phyloP scores from a whole-genome alignment of 306 rosid genomes.

The Geum urbanum region DNA sequence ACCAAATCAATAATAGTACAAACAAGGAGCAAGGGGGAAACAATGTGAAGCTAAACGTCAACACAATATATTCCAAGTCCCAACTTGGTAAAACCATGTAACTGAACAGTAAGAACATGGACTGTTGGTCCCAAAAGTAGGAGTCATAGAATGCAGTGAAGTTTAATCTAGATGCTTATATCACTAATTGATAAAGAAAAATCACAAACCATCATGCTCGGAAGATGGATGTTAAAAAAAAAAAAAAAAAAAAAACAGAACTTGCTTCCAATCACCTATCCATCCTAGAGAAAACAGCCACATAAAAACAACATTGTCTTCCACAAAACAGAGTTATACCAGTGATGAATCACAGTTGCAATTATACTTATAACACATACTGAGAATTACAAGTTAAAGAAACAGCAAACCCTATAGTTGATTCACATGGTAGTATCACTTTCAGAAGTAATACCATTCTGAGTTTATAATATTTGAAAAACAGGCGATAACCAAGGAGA shows the following conservation, averaged over 20 bases:
- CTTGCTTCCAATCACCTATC: too few species aligned
- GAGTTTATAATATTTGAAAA: neutral
- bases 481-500: neutral
- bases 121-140: neutral
- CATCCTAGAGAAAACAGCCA: neutral
- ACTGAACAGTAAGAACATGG: neutral
- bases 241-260: neutral
- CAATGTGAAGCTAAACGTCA: neutral
- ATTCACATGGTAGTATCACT: neutral
- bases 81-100: neutral
- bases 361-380: neutral
- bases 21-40: neutral
- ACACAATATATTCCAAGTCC: neutral
- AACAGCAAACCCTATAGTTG: neutral
- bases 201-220: neutral
- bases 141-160: neutral
- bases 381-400: neutral
- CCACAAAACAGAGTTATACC: neutral
- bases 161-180: neutral
- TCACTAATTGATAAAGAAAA: neutral
- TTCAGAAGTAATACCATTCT: neutral
- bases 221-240: neutral
- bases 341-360: neutral
- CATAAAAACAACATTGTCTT: neutral
- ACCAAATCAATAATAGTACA: neutral